Conservation (phyloP, 2,329 filamentous ascomycete species). For the Botrytis deweyae region DNA sequence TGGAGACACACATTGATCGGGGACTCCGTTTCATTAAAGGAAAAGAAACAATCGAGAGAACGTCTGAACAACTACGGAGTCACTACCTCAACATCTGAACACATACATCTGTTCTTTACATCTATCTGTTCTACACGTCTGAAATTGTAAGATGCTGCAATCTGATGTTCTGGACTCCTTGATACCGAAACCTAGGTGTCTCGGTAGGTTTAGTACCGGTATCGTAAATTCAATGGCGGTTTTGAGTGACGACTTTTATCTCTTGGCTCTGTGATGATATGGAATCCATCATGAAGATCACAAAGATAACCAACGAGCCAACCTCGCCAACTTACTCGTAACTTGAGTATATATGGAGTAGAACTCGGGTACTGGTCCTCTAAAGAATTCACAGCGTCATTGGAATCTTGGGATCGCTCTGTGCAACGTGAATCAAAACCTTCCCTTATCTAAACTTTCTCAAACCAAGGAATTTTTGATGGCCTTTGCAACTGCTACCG, state of each 20-base stretch:
- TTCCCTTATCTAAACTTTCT: not conserved
- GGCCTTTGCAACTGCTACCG: not conserved
- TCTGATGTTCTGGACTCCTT: not conserved
- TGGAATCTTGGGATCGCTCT: not conserved
- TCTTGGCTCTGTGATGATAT: not conserved
- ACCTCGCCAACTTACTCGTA: not conserved
- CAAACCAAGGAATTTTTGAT: not conserved
- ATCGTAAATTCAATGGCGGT: not conserved
- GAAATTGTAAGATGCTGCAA: not conserved
- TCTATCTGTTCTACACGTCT: not conserved
- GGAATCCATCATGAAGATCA: not conserved
- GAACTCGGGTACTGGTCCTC: not conserved
- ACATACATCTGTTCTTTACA: not conserved
- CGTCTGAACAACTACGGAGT: not conserved
- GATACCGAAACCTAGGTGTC: not conserved
- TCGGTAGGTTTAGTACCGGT: not conserved
- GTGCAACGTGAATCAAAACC: not conserved
- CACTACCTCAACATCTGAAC: not conserved
- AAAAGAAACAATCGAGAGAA: not conserved
- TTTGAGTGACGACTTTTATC: not conserved
- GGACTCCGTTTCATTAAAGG: conserved; percentile 4
- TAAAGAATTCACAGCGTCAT: not conserved
- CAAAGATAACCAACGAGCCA: not conserved
- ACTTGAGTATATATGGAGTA: not conserved
- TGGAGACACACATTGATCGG: not conserved